Evolutionary conservation across 2,329 filamentous ascomycete species (phyloP).

Genomic region (Cladosporium colombiae): DNA sequence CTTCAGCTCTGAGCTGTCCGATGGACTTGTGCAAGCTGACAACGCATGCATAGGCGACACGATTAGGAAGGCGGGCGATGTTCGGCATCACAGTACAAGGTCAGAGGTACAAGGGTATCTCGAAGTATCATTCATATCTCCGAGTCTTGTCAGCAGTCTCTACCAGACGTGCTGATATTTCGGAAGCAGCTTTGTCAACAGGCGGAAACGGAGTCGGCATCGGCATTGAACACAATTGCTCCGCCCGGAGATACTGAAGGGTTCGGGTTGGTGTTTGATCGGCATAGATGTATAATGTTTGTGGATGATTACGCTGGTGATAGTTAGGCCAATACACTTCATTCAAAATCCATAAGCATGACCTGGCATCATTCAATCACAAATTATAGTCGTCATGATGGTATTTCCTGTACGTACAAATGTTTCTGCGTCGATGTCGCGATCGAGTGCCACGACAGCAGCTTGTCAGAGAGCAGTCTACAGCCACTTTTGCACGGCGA

Average conservation of each 20-base stretch:
- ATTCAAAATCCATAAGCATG: neutral
- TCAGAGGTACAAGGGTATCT: neutral
- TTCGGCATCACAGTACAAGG: neutral
- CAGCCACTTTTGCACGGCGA: neutral
- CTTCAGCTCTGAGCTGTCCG: neutral
- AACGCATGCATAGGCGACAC: neutral
- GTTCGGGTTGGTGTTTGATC: neutral
- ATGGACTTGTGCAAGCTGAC: neutral
- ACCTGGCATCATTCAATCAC: neutral
- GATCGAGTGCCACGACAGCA: neutral
- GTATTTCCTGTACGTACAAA: neutral
- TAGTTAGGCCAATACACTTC: neutral
- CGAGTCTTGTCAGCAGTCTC: neutral
- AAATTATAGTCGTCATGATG: neutral
- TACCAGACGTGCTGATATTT: neutral
- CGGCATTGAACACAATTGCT: neutral
- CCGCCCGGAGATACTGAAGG: neutral
- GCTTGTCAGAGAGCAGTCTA: neutral
- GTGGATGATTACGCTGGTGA: neutral
- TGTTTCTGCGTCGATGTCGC: neutral
- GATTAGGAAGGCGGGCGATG: neutral
- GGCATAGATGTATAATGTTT: neutral
- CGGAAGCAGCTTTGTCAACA: neutral
- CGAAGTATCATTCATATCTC: neutral
- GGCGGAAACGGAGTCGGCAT: neutral